Evolutionary conservation across 2,329 filamentous ascomycete species (phyloP).

Genomic region (Drechslerella stenobrocha): DNA sequence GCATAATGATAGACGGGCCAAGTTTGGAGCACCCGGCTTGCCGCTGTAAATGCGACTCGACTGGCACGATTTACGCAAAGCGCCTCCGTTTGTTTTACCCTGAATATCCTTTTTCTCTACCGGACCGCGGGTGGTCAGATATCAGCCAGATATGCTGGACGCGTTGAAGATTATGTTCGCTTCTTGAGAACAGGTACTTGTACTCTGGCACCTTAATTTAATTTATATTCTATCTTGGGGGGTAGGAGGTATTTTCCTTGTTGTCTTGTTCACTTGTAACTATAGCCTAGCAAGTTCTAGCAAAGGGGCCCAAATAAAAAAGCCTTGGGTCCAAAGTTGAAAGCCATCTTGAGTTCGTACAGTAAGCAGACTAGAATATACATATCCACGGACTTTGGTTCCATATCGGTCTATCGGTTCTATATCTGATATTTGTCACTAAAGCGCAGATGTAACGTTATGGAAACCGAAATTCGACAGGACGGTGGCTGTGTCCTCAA

Average conservation of each 20-base stretch:
- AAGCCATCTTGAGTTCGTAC: not conserved
- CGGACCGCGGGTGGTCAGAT: too few relatives aligned
- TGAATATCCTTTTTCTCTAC: not conserved
- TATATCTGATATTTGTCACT: too few relatives aligned
- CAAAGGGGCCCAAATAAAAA: not conserved
- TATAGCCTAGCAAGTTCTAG: not conserved
- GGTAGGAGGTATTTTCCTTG: not conserved
- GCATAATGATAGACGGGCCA: not conserved
- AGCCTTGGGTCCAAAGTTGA: not conserved
- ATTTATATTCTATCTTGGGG: not conserved
- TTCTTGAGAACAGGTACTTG: not conserved
- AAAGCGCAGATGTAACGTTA: too few relatives aligned
- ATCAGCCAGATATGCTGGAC: too few relatives aligned
- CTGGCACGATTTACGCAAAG: slow-evolving; percentile 4
- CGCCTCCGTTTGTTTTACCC: not conserved
- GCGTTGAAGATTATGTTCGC: not conserved
- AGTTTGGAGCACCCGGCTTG: not conserved
- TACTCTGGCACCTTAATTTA: not conserved
- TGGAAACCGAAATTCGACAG: too few relatives aligned
- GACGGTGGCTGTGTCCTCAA: too few relatives aligned
- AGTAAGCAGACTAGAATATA: too few relatives aligned
- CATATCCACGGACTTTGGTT: too few relatives aligned
- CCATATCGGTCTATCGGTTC: too few relatives aligned
- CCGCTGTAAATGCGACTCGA: slow-evolving; percentile 4
- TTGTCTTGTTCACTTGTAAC: not conserved